Base-by-base conservation (phyloP, 225 moss, liverwort and hornwort genomes). In the Marchantia polymorpha region DNA sequence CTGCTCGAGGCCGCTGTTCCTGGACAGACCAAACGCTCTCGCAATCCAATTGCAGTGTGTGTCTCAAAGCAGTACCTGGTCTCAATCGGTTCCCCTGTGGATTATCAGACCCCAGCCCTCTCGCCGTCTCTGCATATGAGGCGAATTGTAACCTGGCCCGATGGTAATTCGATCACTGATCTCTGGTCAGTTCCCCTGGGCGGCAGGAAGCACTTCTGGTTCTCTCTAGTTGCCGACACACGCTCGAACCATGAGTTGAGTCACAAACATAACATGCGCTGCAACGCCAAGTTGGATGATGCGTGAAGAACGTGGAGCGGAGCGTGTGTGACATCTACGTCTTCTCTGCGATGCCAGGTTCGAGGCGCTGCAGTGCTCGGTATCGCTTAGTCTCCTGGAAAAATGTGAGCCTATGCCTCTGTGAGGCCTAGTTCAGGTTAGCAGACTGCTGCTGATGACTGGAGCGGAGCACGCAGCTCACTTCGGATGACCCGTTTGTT, bases 401-500 rank as follows among this genome's bases (percentile, higher is more conserved):
- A 17, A 14, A 66, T 22, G 10, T 51, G 19, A 46, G 39, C 47
- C 20, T 70, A 48, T 5, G 10, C 20, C 9, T 14, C 70, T 70
- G 15, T 66, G 66, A 10, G 10, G 30, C n/a, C 50, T 48, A 72
- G 50, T 49, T 69, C 39, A 69, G 68, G 14, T 69, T 26, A 73
- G 73, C 52, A 52, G 56, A 12, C 53, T 15, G 52, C 27, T 73
- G 15, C 53, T 26, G 27, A 73, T 27, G 73, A 13, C 11, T 12
- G 29, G 25, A 31, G 10, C 30, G 15, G 61, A 61, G 61, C 71
- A 50, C 49, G 23, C n/a, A 71, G 6, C 47, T 6, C 71, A 71
- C 71, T 49, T 27, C 22, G 71, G 26, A 3, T 55, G 73, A 72
- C 51, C 51, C 72, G 72, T 72, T 72, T 72, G 72, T 52, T 22